Percentiles rank a stretch among this genome's conserved stretches.
Conservation (phyloP, 1,139 yeast species). For the Insectozyma bohioensis region DNA sequence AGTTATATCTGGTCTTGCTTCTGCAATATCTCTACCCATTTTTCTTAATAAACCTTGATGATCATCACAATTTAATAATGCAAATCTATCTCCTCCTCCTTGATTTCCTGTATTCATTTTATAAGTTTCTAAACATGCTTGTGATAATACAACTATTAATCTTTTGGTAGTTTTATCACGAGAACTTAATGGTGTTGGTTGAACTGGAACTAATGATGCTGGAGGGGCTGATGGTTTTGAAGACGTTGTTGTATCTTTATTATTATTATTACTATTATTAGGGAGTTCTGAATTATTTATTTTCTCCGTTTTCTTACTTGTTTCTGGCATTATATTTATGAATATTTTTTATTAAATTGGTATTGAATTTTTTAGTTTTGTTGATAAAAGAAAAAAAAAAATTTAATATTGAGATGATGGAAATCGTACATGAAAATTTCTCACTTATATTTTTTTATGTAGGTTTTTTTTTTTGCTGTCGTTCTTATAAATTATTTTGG, state of each 20-base stretch:
- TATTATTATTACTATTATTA: not conserved
- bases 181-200: constrained; percentile 77
- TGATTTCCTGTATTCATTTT: constrained; percentile 74
- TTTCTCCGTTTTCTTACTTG: not conserved
- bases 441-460: too few species aligned
- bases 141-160: constrained; percentile 86
- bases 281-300: not conserved
- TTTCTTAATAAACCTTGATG: constrained; percentile 94
- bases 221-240: constrained; percentile 40
- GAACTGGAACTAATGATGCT: constrained; percentile 79
- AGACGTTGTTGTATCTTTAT: constrained; percentile 13
- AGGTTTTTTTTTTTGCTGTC: too few species aligned
- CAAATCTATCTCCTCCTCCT: constrained; percentile 92
- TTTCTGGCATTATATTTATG: constrained; percentile 1
- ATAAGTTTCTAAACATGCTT: constrained; percentile 94
- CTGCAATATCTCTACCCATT: constrained; percentile 96
- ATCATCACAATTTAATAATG: constrained; percentile 92
- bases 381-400: too few species aligned
- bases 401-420: too few species aligned
- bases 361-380: too few species aligned
- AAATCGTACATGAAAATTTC: too few species aligned
- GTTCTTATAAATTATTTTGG: too few species aligned
- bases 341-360: too few species aligned
- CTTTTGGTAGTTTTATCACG: constrained; percentile 83
- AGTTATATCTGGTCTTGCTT: constrained; percentile 97